Percentiles rank a stretch among this genome's conserved stretches.
phyloP scores from a whole-genome alignment of 495 filamentous ascomycete genomes.

The Immersiella caudata region DNA sequence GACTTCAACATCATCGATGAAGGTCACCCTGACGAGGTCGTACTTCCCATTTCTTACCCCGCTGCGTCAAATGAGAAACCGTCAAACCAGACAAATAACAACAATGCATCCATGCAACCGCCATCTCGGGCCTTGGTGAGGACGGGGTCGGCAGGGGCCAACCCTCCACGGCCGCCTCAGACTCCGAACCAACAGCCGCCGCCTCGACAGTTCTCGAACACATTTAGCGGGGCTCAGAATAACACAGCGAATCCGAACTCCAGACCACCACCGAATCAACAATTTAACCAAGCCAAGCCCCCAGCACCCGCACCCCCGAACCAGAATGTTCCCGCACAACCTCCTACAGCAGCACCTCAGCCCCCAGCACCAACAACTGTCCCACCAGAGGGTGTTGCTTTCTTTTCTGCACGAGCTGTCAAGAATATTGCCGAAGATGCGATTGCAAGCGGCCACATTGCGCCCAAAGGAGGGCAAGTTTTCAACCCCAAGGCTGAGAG shows the following conservation, averaged over 20 bases:
- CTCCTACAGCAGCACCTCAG: slow-evolving; percentile 31
- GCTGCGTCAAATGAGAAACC: slow-evolving; percentile 16
- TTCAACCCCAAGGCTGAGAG: slow-evolving; percentile 86
- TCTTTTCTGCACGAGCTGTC: slow-evolving; percentile 77
- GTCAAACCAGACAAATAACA: slow-evolving; percentile 12
- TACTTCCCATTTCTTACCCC: slow-evolving; percentile 35
- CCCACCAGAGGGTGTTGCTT: slow-evolving; percentile 41
- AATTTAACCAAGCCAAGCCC: slow-evolving; percentile 35
- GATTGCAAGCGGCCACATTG: slow-evolving; percentile 42
- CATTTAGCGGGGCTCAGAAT: slow-evolving; percentile 28
- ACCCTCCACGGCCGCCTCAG: slow-evolving; percentile 37
- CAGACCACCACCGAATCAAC: slow-evolving; percentile 28
- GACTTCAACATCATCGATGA: slow-evolving; percentile 65
- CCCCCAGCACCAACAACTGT: slow-evolving; percentile 24
- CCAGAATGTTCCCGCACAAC: slow-evolving; percentile 27
- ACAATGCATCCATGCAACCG: slow-evolving; percentile 38
- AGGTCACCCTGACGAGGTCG: slow-evolving; percentile 67
- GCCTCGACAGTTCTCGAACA: slow-evolving; percentile 20
- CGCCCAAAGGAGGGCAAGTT: slow-evolving; percentile 49
- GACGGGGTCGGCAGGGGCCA: slow-evolving; percentile 31
- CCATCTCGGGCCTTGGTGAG: slow-evolving; percentile 36
- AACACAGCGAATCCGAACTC: background rate
- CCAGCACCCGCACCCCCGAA: slow-evolving; percentile 28
- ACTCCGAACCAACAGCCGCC: slow-evolving; percentile 43
- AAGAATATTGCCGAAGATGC: slow-evolving; percentile 41